These are phyloP conservation scores for Sclerotinia minor DNA, from an alignment of 2,329 filamentous ascomycete genomes.

Conservation along the genomic window DNA sequence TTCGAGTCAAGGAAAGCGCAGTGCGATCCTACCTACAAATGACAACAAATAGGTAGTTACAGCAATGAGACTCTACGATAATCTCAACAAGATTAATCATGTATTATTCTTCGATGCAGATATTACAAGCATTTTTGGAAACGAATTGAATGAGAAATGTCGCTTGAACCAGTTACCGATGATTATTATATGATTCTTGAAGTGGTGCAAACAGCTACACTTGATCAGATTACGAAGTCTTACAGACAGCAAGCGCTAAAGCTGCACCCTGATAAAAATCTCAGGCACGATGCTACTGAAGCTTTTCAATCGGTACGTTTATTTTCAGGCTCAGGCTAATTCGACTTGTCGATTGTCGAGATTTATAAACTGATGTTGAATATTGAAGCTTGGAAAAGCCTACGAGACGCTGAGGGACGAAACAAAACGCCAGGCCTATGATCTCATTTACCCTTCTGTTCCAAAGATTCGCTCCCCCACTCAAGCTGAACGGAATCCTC, in stretches of 20 bases:
- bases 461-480: background rate
- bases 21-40: background rate
- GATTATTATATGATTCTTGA: slow-evolving; percentile 43
- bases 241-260: slow-evolving; percentile 43
- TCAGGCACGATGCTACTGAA: slow-evolving; percentile 39
- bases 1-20: slow-evolving; percentile 6
- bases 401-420: slow-evolving; percentile 44
- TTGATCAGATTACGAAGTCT: slow-evolving; percentile 38
- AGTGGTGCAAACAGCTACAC: slow-evolving; percentile 38
- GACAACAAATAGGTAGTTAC: background rate
- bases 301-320: slow-evolving; percentile 43
- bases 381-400: slow-evolving; percentile 40
- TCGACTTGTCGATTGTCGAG: background rate
- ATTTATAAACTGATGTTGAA: background rate
- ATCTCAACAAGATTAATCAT: no score
- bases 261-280: slow-evolving; percentile 44
- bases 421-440: slow-evolving; percentile 40
- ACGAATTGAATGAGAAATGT: slow-evolving; percentile 33
- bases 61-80: background rate
- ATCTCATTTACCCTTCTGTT: slow-evolving; percentile 37
- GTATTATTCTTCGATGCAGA: background rate
- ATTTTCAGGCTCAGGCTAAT: background rate
- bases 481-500: background rate
- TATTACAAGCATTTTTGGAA: background rate
- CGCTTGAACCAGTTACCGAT: slow-evolving; percentile 37